A percentile compares a stretch with the other conserved stretches of the same genome.
Evolutionary conservation across 2,329 filamentous ascomycete species (phyloP).

Genomic region (Hymenoscyphus occultus): DNA sequence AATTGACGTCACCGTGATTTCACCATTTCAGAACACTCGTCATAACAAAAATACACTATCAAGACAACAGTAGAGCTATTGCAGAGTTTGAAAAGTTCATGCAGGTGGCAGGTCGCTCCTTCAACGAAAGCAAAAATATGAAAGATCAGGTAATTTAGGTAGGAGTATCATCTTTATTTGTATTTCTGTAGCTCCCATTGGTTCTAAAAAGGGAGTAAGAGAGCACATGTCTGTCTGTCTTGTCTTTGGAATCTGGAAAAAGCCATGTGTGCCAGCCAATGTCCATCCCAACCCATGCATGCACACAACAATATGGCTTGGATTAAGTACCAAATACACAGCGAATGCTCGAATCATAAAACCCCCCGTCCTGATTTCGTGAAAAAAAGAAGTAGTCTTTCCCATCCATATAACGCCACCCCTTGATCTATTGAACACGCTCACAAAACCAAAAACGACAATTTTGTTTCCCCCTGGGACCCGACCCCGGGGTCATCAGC

Average conservation of each 20-base stretch:
- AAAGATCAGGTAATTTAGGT: too few relatives aligned
- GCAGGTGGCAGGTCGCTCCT: too few relatives aligned
- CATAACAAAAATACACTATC: too few relatives aligned
- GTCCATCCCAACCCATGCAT: neutral
- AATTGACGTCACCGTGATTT: too few relatives aligned
- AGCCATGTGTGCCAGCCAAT: neutral
- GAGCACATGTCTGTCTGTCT: neutral
- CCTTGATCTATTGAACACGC: conserved; percentile 19
- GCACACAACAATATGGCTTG: neutral
- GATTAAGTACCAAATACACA: conserved; percentile 6
- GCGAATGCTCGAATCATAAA: neutral
- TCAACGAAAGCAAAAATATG: too few relatives aligned
- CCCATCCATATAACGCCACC: conserved; percentile 16
- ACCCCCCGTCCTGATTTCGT: neutral
- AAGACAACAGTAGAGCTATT: too few relatives aligned
- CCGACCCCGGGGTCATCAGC: conserved; percentile 13
- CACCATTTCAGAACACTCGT: too few relatives aligned
- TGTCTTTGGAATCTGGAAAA: neutral
- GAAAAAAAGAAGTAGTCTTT: too few relatives aligned
- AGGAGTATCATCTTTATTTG: too few relatives aligned
- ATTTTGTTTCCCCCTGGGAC: conserved; percentile 10
- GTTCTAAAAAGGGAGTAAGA: too few relatives aligned
- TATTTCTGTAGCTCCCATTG: too few relatives aligned
- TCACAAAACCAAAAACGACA: conserved; percentile 17
- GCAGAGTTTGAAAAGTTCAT: too few relatives aligned